These are phyloP conservation scores for Ganoderma sinense DNA, from an alignment of 1,284 basidiomycete genomes.

Conservation along the genomic window DNA sequence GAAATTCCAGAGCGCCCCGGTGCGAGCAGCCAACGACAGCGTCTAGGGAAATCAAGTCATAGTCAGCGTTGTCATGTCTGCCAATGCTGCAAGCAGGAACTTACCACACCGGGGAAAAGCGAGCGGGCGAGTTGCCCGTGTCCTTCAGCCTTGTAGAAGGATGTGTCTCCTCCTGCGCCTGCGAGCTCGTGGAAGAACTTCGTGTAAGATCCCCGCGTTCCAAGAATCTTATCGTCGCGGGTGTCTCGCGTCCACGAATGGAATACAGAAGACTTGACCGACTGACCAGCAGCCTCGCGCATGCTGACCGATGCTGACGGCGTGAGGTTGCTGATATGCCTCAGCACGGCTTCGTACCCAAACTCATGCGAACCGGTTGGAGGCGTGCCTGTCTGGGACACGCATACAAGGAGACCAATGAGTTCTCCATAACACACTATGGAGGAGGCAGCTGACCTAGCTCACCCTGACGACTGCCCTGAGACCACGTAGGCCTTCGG, in stretches of 20 bases:
- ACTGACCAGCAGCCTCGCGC: constrained; percentile 81
- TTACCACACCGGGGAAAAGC: constrained; percentile 61
- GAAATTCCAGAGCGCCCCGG: constrained; percentile 70
- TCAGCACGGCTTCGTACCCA: constrained; percentile 81
- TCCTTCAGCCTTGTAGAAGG: constrained; percentile 77
- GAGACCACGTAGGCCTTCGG: constrained; percentile 71
- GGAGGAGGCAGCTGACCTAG: constrained; percentile 43
- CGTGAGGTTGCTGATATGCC: constrained; percentile 76
- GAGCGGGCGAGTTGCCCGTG: constrained; percentile 73
- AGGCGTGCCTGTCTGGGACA: constrained; percentile 50
- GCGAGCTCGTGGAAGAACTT: constrained; percentile 81
- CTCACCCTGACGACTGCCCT: constrained; percentile 74
- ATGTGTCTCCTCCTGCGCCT: constrained; percentile 77
- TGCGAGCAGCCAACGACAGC: constrained; percentile 67
- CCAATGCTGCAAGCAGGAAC: constrained; percentile 35
- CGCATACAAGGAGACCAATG: constrained; percentile 35
- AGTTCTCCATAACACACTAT: constrained; percentile 32
- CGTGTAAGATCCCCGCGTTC: constrained; percentile 68
- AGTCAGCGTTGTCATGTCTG: constrained; percentile 9
- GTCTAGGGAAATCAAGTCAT: constrained; percentile 49
- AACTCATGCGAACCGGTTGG: constrained; percentile 74
- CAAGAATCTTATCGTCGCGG: constrained; percentile 76
- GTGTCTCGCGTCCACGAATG: constrained; percentile 85
- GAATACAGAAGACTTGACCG: constrained; percentile 85
- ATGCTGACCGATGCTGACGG: constrained; percentile 86